Evolutionary conservation across 257 asterid species (phyloP).

Genomic region (Salvia miltiorrhiza): DNA sequence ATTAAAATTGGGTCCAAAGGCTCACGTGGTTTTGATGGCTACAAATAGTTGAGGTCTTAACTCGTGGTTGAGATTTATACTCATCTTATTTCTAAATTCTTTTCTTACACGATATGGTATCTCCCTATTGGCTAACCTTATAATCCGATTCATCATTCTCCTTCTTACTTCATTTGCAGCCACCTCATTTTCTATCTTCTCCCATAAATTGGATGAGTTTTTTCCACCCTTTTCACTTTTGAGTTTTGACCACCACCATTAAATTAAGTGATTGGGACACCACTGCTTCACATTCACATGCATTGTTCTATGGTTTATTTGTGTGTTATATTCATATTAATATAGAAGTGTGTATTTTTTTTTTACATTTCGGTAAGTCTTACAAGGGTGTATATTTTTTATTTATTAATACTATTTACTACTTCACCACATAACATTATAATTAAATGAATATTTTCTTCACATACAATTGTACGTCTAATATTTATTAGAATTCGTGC

Average conservation of each 20-base stretch:
- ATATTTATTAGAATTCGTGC: no score
- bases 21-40: constrained; percentile 17
- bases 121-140: constrained; percentile 10
- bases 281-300: no score
- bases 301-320: no score
- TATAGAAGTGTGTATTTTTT: no score
- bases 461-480: no score
- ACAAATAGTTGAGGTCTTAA: constrained; percentile 9
- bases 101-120: neutral
- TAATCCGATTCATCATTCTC: constrained; percentile 11
- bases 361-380: no score
- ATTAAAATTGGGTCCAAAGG: constrained; percentile 10
- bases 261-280: neutral
- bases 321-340: no score
- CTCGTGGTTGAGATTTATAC: constrained; percentile 31
- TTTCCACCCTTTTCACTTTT: neutral
- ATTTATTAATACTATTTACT: no score
- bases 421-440: no score
- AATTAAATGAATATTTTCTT: no score
- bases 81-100: constrained; percentile 1
- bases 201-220: neutral
- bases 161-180: constrained; percentile 9
- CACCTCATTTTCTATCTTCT: neutral
- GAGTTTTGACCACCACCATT: no score
- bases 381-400: no score